Evolutionary conservation across 179 eudicot species (phyloP), one percentile per base, ranked within the genome.

Genomic region (Beta lomatogona): DNA sequence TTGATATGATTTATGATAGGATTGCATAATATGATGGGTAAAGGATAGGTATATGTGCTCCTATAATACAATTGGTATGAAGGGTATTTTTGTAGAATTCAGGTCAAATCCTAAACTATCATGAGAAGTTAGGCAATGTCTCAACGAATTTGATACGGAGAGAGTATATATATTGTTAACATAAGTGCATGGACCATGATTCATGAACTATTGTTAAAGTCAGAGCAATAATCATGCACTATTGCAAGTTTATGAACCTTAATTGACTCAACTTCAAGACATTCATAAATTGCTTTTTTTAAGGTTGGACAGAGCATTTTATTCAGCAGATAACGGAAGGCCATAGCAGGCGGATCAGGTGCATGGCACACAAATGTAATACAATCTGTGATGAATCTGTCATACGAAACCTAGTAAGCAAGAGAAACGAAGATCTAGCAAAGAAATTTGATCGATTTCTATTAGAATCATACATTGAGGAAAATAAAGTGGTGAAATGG

Each of bases 221-320:
- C 31, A 28, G 31, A 28, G 31, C 31, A 28, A 28, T 28, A 28
- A 28, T 28, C 31, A 28, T 28, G 31, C 31, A 28, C 31, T 28
- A 28, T 28, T 28, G 31, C 31, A 28, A 28, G 31, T 28, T 28
- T 28, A 28, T 28, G 31, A 28, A 28, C 31, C 31, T 28, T 28
- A 28, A 28, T 28, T 28, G 31, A 28, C 31, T 28, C 31, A 28
- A 28, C 31, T 28, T 28, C 31, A 28, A 28, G 31, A 28, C 31
- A 28, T 28, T 28, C 31, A 28, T 28, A 28, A 28, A 28, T 28
- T 28, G 31, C 1, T 28, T 18, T 14, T 46, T 78, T 71, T 79
- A 85, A 88, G 94, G 97, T 74, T 92, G 97, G 97, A 89, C 91
- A 46, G 86, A 87, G 75, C 92, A 92, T 80, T 92, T 92, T 82